Percentiles rank a stretch among this genome's conserved stretches.
Evolutionary conservation across 441 rosid species (phyloP).

Genomic region (Populus hybrid): DNA sequence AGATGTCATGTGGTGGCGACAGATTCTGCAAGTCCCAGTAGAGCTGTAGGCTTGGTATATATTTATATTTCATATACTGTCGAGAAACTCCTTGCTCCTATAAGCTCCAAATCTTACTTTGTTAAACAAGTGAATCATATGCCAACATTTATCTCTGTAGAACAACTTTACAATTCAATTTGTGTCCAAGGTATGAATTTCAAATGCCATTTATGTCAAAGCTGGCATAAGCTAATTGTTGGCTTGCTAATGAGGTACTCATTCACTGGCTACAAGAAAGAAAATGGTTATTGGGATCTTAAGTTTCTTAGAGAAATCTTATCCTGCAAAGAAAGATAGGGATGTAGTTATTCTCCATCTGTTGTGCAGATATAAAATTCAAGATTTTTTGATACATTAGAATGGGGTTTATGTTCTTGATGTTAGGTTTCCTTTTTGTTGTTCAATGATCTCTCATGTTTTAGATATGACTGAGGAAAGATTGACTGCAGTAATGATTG

Average conservation of each 20-base stretch:
- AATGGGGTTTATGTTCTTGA: too few relatives aligned
- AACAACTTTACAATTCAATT: background rate
- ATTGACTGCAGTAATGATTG: background rate
- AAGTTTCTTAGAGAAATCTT: too few relatives aligned
- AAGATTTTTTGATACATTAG: background rate
- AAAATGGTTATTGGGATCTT: background rate
- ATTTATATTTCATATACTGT: background rate
- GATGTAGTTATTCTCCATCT: background rate
- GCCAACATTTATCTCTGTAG: background rate
- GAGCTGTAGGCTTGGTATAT: background rate
- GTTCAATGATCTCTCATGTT: background rate
- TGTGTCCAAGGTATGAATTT: too few relatives aligned
- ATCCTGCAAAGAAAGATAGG: background rate
- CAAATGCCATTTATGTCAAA: background rate
- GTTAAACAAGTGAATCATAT: too few relatives aligned
- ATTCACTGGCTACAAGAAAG: too few relatives aligned
- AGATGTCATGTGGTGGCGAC: slow-evolving; percentile 5
- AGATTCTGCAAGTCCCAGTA: slow-evolving; percentile 14
- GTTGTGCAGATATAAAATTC: too few relatives aligned
- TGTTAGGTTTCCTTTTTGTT: background rate
- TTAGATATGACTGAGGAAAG: background rate
- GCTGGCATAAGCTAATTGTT: too few relatives aligned
- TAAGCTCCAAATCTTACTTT: background rate
- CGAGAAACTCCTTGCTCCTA: background rate
- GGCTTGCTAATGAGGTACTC: too few relatives aligned